Base-by-base conservation (phyloP, 2,329 filamentous ascomycete species). In the Arthroderma sp. region DNA sequence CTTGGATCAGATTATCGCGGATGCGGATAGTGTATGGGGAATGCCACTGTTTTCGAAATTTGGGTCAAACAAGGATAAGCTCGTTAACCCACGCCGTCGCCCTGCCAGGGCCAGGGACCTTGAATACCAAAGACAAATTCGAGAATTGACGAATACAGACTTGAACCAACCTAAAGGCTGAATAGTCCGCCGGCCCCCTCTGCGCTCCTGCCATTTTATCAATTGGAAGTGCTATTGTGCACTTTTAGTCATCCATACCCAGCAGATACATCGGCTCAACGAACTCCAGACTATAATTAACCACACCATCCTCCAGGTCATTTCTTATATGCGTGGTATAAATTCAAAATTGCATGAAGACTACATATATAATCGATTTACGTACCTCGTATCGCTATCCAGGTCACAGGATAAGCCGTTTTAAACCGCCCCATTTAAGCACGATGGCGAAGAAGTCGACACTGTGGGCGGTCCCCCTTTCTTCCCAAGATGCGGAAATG, bases 11-110 rank as follows among this genome's bases (percentile, higher is more conserved):
- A 66, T 73, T 7, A 35, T 71, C 4, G 54, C 38, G 0, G 70
- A 71, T 61, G 67, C 73, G 21, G 60, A 68, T 33, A 63, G 58
- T 39, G 70, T 67, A 9, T 74, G 71, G 69, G 70, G 68, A 4
- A 61, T 64, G 8, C 56, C 63, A 7, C 56, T 74, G 41, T 70
- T 72, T 51, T 57, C 61, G 15, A 63, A 63, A 9, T 56, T 61
- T 53, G 66, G 65, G 43, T 9, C 56, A 8, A 61, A 68, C 43
- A 56, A 63, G 19, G 39, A 56, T 54, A 33, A 33, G 3, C 55
- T 63, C 15, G 62, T 63, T 19, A 63, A 62, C 28, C 62, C 62
- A 17, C 43, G 21, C n/a, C 41, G 41, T 21, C 53, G 23, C 4
- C 53, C 37, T 25, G 7, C 35, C n/a, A 17, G 6, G n/a, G n/a